phyloP scores from a whole-genome alignment of 1,139 yeast species.

The Insectozyma bohioensis region DNA sequence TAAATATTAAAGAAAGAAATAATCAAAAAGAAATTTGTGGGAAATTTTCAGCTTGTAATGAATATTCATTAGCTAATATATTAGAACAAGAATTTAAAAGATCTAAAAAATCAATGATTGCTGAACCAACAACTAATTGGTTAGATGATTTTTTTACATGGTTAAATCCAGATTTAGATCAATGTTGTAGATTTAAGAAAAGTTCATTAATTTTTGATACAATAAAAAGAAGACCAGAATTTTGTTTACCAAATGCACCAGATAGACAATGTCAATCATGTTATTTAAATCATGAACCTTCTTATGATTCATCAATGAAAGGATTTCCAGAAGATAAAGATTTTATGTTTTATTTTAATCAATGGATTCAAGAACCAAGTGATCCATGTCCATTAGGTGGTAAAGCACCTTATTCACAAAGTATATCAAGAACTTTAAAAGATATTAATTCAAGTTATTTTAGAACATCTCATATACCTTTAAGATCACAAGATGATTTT shows the following conservation, averaged over 20 bases:
- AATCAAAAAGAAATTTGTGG: slow-evolving; percentile 83
- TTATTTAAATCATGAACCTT: slow-evolving; percentile 52
- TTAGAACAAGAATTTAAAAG: slow-evolving; percentile 83
- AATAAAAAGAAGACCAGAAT: slow-evolving; percentile 25
- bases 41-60: slow-evolving; percentile 78
- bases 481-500: slow-evolving; percentile 81
- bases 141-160: slow-evolving; percentile 85
- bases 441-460: slow-evolving; percentile 61
- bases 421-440: slow-evolving; percentile 44
- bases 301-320: slow-evolving; percentile 73
- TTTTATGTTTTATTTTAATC: slow-evolving; percentile 68
- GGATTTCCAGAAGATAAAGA: slow-evolving; percentile 74
- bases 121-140: slow-evolving; percentile 89
- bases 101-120: slow-evolving; percentile 59
- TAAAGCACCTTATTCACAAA: slow-evolving; percentile 79
- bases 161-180: slow-evolving; percentile 82
- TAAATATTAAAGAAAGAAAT: slow-evolving; percentile 58
- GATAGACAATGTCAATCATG: slow-evolving; percentile 75
- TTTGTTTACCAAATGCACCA: slow-evolving; percentile 71
- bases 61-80: slow-evolving; percentile 76
- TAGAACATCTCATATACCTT: slow-evolving; percentile 78
- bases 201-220: slow-evolving; percentile 13
- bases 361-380: slow-evolving; percentile 84
- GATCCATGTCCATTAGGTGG: slow-evolving; percentile 97
- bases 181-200: slow-evolving; percentile 76